A percentile compares a stretch with the other conserved stretches of the same genome.
phyloP scores from a whole-genome alignment of 176 grass and related monocot genomes.

The Tillandsia fasciculata region DNA sequence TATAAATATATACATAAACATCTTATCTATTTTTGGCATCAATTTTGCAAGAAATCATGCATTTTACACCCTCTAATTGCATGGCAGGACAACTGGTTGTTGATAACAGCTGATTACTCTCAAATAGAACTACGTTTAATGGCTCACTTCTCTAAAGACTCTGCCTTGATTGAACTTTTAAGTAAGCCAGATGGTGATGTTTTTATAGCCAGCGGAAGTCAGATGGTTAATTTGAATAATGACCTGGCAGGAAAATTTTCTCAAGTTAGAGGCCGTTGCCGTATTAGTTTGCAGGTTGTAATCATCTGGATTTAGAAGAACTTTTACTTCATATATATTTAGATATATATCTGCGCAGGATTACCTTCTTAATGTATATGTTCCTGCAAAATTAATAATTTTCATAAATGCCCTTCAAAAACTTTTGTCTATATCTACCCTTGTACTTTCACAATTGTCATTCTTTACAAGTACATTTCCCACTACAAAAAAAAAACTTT shows the following conservation, averaged over 20 bases:
- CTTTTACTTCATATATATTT: background rate
- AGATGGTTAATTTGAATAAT: constrained; percentile 25
- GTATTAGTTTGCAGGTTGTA: constrained; percentile 77
- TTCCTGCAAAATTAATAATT: too few species aligned
- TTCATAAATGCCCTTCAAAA: too few species aligned
- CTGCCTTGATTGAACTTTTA: too few species aligned
- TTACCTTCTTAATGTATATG: too few species aligned
- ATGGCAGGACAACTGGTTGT: constrained; percentile 68
- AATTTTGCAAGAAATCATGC: background rate
- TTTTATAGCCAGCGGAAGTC: constrained; percentile 38
- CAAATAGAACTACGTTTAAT: constrained; percentile 89
- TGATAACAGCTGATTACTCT: constrained; percentile 84
- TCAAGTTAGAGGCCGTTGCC: constrained; percentile 55
- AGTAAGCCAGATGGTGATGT: constrained; percentile 72
- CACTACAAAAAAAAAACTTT: too few species aligned
- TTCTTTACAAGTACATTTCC: too few species aligned
- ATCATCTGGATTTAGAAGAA: background rate
- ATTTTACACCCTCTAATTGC: background rate
- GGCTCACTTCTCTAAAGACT: constrained; percentile 94
- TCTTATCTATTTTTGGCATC: too few species aligned
- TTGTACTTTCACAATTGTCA: too few species aligned
- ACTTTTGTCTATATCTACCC: too few species aligned
- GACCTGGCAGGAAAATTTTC: constrained; percentile 30
- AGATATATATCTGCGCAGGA: background rate
- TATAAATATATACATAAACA: too few species aligned